Evolutionary conservation across 2,329 filamentous ascomycete species (phyloP), one percentile per base, ranked within the genome.

Genomic region (Cladosporium sp.): DNA sequence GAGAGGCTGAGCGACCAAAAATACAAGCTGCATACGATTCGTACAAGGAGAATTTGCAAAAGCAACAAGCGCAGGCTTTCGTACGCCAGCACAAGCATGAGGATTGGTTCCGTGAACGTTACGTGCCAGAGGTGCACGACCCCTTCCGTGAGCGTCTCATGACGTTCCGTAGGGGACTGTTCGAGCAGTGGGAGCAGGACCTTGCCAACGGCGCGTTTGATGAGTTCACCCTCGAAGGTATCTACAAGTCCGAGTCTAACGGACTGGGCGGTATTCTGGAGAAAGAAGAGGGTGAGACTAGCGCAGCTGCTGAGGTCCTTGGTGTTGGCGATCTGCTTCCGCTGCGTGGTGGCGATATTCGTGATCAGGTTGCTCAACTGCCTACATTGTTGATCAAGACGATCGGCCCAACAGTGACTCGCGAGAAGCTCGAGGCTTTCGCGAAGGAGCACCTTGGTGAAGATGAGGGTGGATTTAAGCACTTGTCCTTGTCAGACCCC

Each of bases 301-400:
- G 91, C 18, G 92, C 93, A 18, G 90, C 92, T 38, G 95, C 95
- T 69, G 95, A 98, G 78, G 93, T 97, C 4, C 85, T 98, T 30
- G 93, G 94, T 61, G 93, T 98, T 47, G 90, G 94, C 57, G 95
- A 98, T 77, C 83, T 98, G 59, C 87, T 98, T 15, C 93, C 95
- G 38, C 89, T 89, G 49, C 88, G 88, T 70, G 92, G 91, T 32
- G 92, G 91, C 59, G 94, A 98, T 70, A 86, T 98, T 61, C 89
- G 92, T 44, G 95, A 99, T 75, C 93, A 97, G 71, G 91, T 90
- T 59, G 86, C 95, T 36, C 89, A 90, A 71, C 92, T 96, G 77
- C 95, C 95, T 15, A 97, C 96, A 0, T 85, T 99, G 21, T 87
- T 99, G 57, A 97, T 99, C 84, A 99, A 99, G 82, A 99, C 95